phyloP scores from a whole-genome alignment of 192 early-diverging fungal species.

The Coemansia aciculifera region DNA sequence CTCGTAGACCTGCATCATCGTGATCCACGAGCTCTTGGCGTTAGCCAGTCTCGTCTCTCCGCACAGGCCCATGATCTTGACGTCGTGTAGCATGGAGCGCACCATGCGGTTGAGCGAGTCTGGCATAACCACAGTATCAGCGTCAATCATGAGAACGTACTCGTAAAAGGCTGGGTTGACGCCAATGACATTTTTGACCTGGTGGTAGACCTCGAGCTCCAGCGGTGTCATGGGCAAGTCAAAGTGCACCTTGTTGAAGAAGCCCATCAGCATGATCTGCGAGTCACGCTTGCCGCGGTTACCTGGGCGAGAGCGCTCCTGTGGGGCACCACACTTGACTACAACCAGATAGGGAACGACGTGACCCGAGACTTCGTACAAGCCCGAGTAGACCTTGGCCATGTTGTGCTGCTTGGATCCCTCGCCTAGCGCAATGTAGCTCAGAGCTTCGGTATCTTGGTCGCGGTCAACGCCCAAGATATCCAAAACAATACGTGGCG shows the following conservation, averaged over 20 bases:
- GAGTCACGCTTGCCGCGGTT: constrained; percentile 99
- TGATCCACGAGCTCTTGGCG: constrained; percentile 90
- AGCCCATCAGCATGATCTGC: constrained; percentile 97
- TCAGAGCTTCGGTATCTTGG: constrained; percentile 79
- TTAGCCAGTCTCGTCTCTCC: constrained; percentile 95
- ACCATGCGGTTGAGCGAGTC: constrained; percentile 93
- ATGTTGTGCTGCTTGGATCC: constrained; percentile 92
- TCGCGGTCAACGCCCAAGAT: constrained; percentile 89
- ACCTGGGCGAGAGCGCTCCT: constrained; percentile 84
- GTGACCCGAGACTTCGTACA: constrained; percentile 90
- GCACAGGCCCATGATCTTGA: constrained; percentile 92
- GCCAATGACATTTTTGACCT: constrained; percentile 99
- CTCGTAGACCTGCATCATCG: constrained; percentile 99
- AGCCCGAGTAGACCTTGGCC: constrained; percentile 96
- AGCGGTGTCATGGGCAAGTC: constrained; percentile 91
- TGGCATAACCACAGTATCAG: constrained; percentile 89
- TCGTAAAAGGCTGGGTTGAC: constrained; percentile 96
- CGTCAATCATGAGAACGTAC: constrained; percentile 96
- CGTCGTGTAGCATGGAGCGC: constrained; percentile 87
- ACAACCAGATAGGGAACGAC: constrained; percentile 94
- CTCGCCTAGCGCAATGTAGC: constrained; percentile 86
- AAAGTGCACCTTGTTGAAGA: constrained; percentile 96
- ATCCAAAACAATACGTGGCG: constrained; percentile 94
- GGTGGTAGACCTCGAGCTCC: constrained; percentile 97
- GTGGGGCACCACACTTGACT: constrained; percentile 86